Evolutionary conservation across 306 rosid species (phyloP).

Genomic region (Cucumis melo): DNA sequence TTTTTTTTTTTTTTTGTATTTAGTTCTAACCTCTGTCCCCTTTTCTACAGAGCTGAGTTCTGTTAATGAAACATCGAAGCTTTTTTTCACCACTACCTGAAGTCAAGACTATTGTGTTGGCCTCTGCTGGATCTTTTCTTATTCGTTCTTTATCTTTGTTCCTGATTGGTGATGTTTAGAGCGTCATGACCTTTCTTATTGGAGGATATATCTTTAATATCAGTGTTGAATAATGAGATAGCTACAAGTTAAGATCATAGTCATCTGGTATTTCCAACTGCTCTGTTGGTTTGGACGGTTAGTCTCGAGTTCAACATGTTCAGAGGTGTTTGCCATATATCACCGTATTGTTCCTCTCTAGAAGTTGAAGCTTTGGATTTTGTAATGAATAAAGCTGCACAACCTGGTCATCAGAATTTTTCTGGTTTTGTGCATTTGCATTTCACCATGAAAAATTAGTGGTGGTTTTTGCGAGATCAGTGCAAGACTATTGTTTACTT

Average conservation of each 20-base stretch:
- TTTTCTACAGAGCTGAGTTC: slow-evolving; percentile 47
- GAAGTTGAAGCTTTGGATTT: slow-evolving; percentile 25
- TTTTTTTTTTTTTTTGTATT: neutral
- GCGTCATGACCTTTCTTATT: slow-evolving; percentile 20
- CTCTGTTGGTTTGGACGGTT: slow-evolving; percentile 22
- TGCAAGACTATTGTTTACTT: slow-evolving; percentile 26
- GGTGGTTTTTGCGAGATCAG: slow-evolving; percentile 54
- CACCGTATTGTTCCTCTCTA: slow-evolving; percentile 21
- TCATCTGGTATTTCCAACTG: slow-evolving; percentile 23
- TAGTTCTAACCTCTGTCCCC: neutral
- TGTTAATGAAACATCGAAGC: slow-evolving; percentile 33
- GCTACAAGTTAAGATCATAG: slow-evolving; percentile 20
- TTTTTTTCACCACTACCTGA: slow-evolving; percentile 33
- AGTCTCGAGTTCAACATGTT: slow-evolving; percentile 45
- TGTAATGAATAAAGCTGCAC: slow-evolving; percentile 61
- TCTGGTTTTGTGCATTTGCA: slow-evolving; percentile 48
- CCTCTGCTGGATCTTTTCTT: slow-evolving; percentile 28
- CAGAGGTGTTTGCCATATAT: slow-evolving; percentile 29
- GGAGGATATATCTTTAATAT: slow-evolving; percentile 27
- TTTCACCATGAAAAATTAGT: slow-evolving; percentile 46
- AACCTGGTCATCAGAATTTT: slow-evolving; percentile 44
- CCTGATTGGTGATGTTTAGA: slow-evolving; percentile 36
- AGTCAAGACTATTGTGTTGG: neutral
- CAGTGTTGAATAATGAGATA: slow-evolving; percentile 39
- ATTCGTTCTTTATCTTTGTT: slow-evolving; percentile 22